phyloP scores from a whole-genome alignment of 805 yeast species.

The Starmerella sp. region DNA sequence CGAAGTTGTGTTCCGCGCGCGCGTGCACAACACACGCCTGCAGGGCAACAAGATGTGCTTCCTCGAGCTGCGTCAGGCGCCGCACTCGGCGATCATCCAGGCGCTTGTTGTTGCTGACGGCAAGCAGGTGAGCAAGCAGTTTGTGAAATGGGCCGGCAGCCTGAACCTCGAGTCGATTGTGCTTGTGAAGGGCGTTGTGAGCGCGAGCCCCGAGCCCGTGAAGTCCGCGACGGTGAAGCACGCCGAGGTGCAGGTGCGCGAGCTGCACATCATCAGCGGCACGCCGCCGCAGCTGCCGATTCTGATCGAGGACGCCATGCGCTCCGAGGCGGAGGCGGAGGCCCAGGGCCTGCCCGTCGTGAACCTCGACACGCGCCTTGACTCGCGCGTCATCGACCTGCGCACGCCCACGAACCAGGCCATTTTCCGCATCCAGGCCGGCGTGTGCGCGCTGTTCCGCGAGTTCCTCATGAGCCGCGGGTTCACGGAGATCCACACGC shows the following conservation, averaged over 20 bases:
- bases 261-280: slow-evolving; percentile 67
- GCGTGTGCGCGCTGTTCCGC: slow-evolving; percentile 76
- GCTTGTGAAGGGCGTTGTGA: slow-evolving; percentile 73
- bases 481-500: slow-evolving; percentile 91
- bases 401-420: slow-evolving; percentile 97
- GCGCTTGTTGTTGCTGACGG: slow-evolving; percentile 69
- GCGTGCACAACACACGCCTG: slow-evolving; percentile 85
- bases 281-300: slow-evolving; percentile 91
- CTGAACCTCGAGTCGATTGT: slow-evolving; percentile 85
- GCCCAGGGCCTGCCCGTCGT: slow-evolving; percentile 86
- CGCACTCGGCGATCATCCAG: slow-evolving; percentile 51
- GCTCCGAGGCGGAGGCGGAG: slow-evolving; percentile 77
- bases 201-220: slow-evolving; percentile 73
- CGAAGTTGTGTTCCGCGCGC: slow-evolving; percentile 77
- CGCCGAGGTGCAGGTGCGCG: slow-evolving; percentile 67
- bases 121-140: slow-evolving; percentile 71
- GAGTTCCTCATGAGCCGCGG: slow-evolving; percentile 61
- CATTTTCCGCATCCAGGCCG: slow-evolving; percentile 86
- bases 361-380: slow-evolving; percentile 91
- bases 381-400: slow-evolving; percentile 87
- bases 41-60: slow-evolving; percentile 94
- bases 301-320: slow-evolving; percentile 89
- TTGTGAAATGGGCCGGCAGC: slow-evolving; percentile 91
- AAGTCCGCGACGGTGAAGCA: slow-evolving; percentile 87
- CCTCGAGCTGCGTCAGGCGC: slow-evolving; percentile 84